Percentiles rank a stretch among this genome's conserved stretches.
Conservation (phyloP, 139 green algal genomes). For the Chlorella sorokiniana region DNA sequence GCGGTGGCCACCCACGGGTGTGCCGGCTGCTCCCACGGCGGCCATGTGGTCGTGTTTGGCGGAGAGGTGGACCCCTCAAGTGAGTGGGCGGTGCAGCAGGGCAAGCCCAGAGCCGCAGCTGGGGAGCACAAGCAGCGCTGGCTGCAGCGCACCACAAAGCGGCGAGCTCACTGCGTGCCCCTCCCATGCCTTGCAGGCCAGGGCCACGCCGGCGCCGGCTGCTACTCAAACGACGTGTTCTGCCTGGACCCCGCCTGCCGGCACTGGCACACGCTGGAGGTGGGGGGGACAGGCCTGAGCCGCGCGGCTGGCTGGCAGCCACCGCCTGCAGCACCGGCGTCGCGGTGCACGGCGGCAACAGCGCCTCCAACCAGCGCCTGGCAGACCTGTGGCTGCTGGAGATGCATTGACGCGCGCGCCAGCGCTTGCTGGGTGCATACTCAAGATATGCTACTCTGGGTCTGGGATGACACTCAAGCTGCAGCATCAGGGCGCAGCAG, state of each 20-base stretch:
- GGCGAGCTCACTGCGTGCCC: neutral
- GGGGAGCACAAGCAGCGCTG: neutral
- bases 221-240: conserved; percentile 47
- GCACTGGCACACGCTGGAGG: conserved; percentile 37
- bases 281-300: conserved; percentile 29
- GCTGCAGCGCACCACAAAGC: neutral
- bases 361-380: conserved; percentile 45
- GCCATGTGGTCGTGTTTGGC: conserved; percentile 50
- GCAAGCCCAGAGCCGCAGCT: neutral
- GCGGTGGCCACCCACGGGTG: conserved; percentile 40
- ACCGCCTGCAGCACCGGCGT: conserved; percentile 24
- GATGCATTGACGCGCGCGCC: conserved; percentile 18
- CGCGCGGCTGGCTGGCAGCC: conserved; percentile 55
- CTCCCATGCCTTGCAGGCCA: neutral
- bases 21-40: conserved; percentile 26
- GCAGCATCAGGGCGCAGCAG: no score
- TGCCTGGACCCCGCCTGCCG: conserved; percentile 18
- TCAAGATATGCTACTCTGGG: no score
- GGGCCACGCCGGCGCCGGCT: conserved; percentile 46
- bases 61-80: conserved; percentile 63
- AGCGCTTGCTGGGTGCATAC: no score
- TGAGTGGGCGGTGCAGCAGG: neutral
- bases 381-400: conserved; percentile 52
- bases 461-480: neutral
- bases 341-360: conserved; percentile 58